Evolutionary conservation across 2,329 filamentous ascomycete genomes (phyloP), one percentile per base, ranked within the genome.

Genomic region (Aspergillus calidoustus): DNA sequence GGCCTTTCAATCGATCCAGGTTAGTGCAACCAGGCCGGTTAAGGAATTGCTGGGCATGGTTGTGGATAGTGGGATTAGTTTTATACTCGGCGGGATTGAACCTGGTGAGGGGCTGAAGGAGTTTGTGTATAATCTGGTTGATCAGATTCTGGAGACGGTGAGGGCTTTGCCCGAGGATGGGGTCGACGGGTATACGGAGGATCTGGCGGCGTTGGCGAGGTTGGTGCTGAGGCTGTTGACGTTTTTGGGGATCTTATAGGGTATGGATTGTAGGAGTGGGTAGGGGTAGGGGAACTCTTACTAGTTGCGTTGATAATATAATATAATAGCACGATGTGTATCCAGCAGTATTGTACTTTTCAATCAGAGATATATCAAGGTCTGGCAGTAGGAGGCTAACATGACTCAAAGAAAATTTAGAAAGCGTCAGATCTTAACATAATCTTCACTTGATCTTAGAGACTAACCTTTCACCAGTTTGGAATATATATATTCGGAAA

Each of bases 11-110:
- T 23, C 50, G 11, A 52, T 62, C 19, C 5, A 28, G 2, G 23
- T 62, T 3, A 55, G 25, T 15, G 51, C 50, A 15, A 62, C 60
- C 9, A n/a, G 54, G 19, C 51, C 50, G 13, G 50, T 59, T 7
- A 54, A 43, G 34, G 57, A 54, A 8, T 13, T 60, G 0, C 3
- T 60, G 44, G 22, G 38, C 2, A 60, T 60, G 57, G 34, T 54
- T 15, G 25, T 60, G 2, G 44, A 41, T 7, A 55, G 23, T n/a
- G 43, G 51, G 13, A 23, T 30, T 17, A n/a, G 13, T 8, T 23
- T 31, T 22, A 13, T 11, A 22, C 41, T 47, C 15, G 25, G 23
- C 4, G 11, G 52, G 28, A 30, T 51, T 38, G 9, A 30, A 22
- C 41, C 22, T 8, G 25, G 23, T 0, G 38, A 34, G 25, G 22